A percentile compares a stretch with the other conserved stretches of the same genome.
phyloP scores from a whole-genome alignment of 148 eudicot genomes.

The Beta vulgaris region DNA sequence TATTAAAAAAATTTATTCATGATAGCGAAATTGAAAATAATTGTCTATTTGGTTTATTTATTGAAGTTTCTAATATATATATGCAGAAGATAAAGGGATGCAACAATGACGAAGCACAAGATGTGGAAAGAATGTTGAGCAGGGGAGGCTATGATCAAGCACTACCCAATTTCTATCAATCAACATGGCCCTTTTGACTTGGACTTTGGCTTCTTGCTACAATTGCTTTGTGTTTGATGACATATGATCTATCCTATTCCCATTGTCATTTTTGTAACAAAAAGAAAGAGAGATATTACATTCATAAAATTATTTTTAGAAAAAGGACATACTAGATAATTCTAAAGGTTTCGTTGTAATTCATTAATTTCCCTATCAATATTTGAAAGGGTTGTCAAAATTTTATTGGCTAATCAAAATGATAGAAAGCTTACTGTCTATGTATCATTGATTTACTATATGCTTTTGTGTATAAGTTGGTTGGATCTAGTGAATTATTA shows the following conservation, averaged over 20 bases:
- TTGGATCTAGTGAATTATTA: conserved; percentile 20
- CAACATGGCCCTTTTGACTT: conserved; percentile 55
- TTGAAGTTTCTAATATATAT: background rate
- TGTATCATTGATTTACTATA: background rate
- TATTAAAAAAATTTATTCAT: too few relatives aligned
- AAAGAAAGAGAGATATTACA: background rate
- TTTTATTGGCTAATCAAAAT: background rate
- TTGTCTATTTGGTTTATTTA: background rate
- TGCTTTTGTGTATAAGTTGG: conserved; percentile 7
- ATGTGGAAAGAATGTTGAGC: conserved; percentile 32
- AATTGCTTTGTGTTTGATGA: conserved; percentile 27
- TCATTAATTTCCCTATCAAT: background rate
- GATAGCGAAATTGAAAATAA: too few relatives aligned
- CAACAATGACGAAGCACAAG: conserved; percentile 38
- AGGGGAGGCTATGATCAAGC: conserved; percentile 35
- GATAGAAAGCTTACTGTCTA: background rate
- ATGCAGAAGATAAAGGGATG: conserved; percentile 50
- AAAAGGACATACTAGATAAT: background rate
- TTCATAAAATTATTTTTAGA: background rate
- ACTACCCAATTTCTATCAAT: conserved; percentile 28
- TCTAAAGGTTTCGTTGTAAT: background rate
- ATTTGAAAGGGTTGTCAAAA: background rate
- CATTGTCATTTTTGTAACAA: conserved; percentile 15
- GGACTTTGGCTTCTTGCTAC: conserved; percentile 40
- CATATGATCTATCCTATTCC: background rate